Conservation (phyloP, 805 yeast species). For the Debaryomyces tyrocola region DNA sequence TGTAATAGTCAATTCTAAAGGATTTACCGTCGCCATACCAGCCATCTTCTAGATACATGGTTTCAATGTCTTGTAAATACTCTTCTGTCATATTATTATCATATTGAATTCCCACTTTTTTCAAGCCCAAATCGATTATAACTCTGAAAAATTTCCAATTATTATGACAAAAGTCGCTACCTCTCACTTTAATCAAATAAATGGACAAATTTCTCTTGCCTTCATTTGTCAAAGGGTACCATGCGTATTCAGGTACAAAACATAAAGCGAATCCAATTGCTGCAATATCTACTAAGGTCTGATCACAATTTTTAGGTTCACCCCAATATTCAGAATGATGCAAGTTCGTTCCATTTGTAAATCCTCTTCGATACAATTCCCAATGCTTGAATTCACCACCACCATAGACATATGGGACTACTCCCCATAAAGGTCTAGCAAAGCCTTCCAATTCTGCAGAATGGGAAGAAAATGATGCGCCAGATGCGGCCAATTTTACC, state of each 20-base stretch:
- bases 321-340: conserved; percentile 28
- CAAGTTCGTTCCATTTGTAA: conserved; percentile 25
- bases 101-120: conserved; percentile 15
- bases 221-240: conserved; percentile 20
- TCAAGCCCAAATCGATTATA: conserved; percentile 23
- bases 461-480: conserved; percentile 18
- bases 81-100: conserved; percentile 10
- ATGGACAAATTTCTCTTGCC: conserved; percentile 15
- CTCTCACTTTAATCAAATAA: conserved; percentile 17
- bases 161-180: conserved; percentile 12
- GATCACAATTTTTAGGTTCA: conserved; percentile 15
- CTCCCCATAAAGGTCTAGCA: conserved; percentile 29
- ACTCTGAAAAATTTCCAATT: conserved; percentile 32
- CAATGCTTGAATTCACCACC: conserved; percentile 18
- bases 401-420: conserved; percentile 22
- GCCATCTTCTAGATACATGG: conserved; percentile 23
- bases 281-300: conserved; percentile 27
- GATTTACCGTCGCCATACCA: conserved; percentile 29
- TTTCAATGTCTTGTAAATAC: conserved; percentile 18
- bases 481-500: conserved; percentile 16
- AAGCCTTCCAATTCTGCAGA: conserved; percentile 29
- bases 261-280: conserved; percentile 26
- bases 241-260: conserved; percentile 19
- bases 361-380: conserved; percentile 21
- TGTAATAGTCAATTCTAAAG: conserved; percentile 25